A percentile compares a stretch with the other conserved stretches of the same genome.
These are phyloP conservation scores for Trapa incisa DNA, from an alignment of 345 rosid species.

Conservation along the genomic window DNA sequence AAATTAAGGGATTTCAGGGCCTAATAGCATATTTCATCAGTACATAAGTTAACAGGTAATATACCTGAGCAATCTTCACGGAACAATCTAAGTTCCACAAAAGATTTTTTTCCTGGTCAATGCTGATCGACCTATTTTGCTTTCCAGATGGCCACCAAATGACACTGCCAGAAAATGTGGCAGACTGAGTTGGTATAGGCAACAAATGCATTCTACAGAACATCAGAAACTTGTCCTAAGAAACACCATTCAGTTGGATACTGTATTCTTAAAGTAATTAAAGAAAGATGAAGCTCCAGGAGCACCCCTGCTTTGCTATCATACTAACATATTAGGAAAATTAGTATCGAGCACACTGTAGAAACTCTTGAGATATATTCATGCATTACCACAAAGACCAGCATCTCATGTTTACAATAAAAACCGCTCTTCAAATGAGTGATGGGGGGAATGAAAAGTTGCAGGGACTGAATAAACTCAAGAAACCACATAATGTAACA, in stretches of 20 bases:
- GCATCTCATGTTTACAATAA: neutral
- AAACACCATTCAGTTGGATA: neutral
- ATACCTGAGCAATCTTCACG: constrained; percentile 65
- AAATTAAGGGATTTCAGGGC: neutral
- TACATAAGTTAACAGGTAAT: neutral
- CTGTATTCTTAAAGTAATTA: neutral
- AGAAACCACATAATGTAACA: neutral
- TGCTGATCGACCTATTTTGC: constrained; percentile 70
- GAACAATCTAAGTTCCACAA: constrained; percentile 78
- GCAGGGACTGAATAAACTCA: neutral
- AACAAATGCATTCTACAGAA: neutral
- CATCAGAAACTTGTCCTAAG: neutral
- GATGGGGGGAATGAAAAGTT: neutral
- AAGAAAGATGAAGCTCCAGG: neutral
- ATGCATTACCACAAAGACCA: neutral
- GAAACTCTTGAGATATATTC: neutral
- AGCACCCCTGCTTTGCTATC: neutral
- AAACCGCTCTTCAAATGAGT: neutral
- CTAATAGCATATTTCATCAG: neutral
- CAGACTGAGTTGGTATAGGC: constrained; percentile 3
- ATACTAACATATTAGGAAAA: neutral
- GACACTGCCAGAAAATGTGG: constrained; percentile 24
- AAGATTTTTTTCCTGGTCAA: constrained; percentile 61
- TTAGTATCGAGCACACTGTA: neutral
- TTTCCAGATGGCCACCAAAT: constrained; percentile 89